Evolutionary conservation across 2,329 filamentous ascomycete species (phyloP), one percentile per base, ranked within the genome.

Genomic region (Phialophora tarda): DNA sequence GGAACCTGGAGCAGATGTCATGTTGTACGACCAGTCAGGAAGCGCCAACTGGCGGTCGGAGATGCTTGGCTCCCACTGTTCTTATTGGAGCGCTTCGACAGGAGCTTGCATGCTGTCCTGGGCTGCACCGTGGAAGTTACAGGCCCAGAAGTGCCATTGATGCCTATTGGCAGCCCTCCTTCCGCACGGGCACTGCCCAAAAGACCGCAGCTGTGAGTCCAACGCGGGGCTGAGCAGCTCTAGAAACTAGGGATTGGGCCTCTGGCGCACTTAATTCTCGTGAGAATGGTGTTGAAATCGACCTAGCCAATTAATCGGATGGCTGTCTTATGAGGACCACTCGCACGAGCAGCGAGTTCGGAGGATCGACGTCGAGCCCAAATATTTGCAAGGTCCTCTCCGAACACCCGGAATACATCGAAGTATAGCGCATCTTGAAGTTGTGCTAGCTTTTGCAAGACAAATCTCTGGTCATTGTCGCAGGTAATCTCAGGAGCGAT

Each of bases 291-390:
- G 38, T 44, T 6, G 17, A n/a, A 17, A 2, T 7, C 17, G 30
- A 5, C 10, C 48, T 44, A 59, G 17, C 57, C 57, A 6, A 59
- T 47, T 50, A 59, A 51, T n/a, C 57, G 51, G 23, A 59, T 28
- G 1, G 44, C 24, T 34, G 4, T 38, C n/a, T 59, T 23, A 7
- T 4, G 17, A 34, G 8, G 12, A 10, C 4, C 3, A 7, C 24
- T 10, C 21, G 26, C 10, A 11, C 26, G 57, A n/a, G 10, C 24
- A 21, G 21, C 7, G 57, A 32, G 1, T 11, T 44, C 23, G 44
- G n/a, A 48, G 41, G 6, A 24, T 14, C 24, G 38, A 30, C 21
- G 5, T 10, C 12, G 41, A 23, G 44, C 26, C 57, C 57, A 59
- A 10, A 17, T 8, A 4, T 23, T 17, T 34, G 32, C 38, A 34